Base-by-base conservation (phyloP, 495 filamentous ascomycete genomes). In the Talaromyces proteolyticus region DNA sequence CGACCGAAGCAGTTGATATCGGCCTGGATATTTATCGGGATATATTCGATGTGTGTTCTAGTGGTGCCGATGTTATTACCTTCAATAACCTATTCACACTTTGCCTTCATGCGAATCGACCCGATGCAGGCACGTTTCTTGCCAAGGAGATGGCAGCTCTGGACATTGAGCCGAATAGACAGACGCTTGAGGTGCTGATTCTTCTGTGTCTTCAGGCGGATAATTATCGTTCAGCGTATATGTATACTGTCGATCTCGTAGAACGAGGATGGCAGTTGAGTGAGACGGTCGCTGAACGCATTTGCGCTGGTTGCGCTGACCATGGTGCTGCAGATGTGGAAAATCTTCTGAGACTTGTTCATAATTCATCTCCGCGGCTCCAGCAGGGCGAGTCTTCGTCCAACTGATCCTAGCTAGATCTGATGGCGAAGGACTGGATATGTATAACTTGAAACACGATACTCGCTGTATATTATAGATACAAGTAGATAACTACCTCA, bases 11-110 rank as follows among this genome's bases (percentile, higher is more conserved):
- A n/a, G 65, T 64, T 2, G 67, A 72, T 5, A 64, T 73, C 17
- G 85, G 88, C 0, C 55, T 95, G 7, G 74, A 78, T 6, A 55
- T 87, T 8, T 96, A 95, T 68, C 85, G 87, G 52, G 67, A 79
- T 21, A 59, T 95, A 12, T 80, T 85, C 42, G 75, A 72, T 7
- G 61, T 92, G 50, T 85, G 77, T 51, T 54, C 70, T 14, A 61
- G 58, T 5, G 79, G 78, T 8, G 84, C 82, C 8, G 75, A 82
- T 57, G 74, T 76, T 3, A 63, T 70, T 21, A 84, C 80, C 2
- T 91, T 85, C 65, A 87, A 90, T 55, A 56, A 78, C 3, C 72
- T 95, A 6, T 69, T 95, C 42, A 67, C 66, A 29, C 76, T 82
- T 47, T 87, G 86, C 61, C 67, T 73, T 2, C 59, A 60, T 20